phyloP scores from a whole-genome alignment of 2,329 filamentous ascomycete genomes.

The Microdochium trichocladiopsis region DNA sequence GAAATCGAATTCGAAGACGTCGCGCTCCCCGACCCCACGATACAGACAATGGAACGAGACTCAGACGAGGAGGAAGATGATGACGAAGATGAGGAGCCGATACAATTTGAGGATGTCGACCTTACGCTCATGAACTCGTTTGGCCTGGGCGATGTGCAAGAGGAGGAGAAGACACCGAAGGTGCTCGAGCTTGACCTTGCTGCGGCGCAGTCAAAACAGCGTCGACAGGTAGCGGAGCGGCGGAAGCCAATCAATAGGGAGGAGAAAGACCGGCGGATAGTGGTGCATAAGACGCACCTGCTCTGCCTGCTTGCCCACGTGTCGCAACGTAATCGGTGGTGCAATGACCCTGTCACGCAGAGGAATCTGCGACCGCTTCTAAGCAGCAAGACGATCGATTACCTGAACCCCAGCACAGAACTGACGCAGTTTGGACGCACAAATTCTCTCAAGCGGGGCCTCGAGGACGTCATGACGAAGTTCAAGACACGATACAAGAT shows the following conservation, averaged over 20 bases:
- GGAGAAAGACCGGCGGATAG: conserved; percentile 52
- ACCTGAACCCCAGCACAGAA: conserved; percentile 60
- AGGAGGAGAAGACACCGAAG: conserved; percentile 14
- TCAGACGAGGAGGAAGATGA: conserved; percentile 35
- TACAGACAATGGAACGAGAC: conserved; percentile 44
- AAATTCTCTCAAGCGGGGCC: conserved; percentile 69
- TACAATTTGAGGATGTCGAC: conserved; percentile 42
- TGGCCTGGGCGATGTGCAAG: background rate
- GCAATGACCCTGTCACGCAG: conserved; percentile 69
- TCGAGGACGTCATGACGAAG: conserved; percentile 59
- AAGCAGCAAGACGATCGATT: conserved; percentile 55
- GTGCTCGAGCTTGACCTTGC: conserved; percentile 47
- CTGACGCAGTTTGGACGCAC: conserved; percentile 70
- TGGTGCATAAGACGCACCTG: conserved; percentile 82
- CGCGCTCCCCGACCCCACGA: conserved; percentile 33
- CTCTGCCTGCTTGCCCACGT: conserved; percentile 76
- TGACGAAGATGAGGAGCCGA: conserved; percentile 30
- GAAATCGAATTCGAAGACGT: conserved; percentile 44
- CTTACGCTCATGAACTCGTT: conserved; percentile 21
- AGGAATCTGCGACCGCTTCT: conserved; percentile 57
- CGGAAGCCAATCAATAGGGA: conserved; percentile 46
- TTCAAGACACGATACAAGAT: conserved; percentile 67
- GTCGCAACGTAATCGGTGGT: conserved; percentile 78
- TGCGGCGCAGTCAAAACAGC: conserved; percentile 27
- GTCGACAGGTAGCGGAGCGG: conserved; percentile 26